A percentile compares a stretch with the other conserved stretches of the same genome.
Conservation (phyloP, 306 rosid genomes). For the Rubus idaeus region DNA sequence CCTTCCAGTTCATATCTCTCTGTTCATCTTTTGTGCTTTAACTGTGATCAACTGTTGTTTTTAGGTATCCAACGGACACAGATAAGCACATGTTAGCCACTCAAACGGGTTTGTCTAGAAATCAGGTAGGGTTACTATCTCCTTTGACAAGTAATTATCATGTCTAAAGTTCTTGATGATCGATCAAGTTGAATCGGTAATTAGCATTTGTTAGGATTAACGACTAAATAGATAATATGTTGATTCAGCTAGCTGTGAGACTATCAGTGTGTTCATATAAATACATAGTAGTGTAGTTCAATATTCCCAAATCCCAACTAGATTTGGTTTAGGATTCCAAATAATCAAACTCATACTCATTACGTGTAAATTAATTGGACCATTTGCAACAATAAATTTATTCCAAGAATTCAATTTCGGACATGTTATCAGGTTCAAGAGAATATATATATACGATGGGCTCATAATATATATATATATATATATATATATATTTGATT, state of each 20-base stretch:
- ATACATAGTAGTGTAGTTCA: not conserved
- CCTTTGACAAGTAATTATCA: conserved; percentile 19
- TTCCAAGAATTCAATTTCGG: not conserved
- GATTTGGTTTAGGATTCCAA: not conserved
- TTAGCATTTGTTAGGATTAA: not conserved
- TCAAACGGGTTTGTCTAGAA: conserved; percentile 93
- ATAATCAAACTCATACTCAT: no score
- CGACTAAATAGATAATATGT: no score
- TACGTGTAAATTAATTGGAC: not conserved
- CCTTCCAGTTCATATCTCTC: not conserved
- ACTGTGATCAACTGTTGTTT: conserved; percentile 5
- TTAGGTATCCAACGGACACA: conserved; percentile 95
- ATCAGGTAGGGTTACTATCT: conserved; percentile 66
- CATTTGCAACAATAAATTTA: not conserved
- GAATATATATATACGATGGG: not conserved
- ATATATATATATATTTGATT: not conserved
- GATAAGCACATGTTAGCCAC: conserved; percentile 94
- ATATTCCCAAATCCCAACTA: not conserved
- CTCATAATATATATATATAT: not conserved
- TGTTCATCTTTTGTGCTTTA: conserved; percentile 3
- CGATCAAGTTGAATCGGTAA: conserved; percentile 19
- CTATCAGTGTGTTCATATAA: not conserved
- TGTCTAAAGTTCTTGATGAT: conserved; percentile 5
- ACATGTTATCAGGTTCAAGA: not conserved
- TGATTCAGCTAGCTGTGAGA: not conserved